Conservation (phyloP, 352 stramenopile species). For the Phytophthora uliginosa region DNA sequence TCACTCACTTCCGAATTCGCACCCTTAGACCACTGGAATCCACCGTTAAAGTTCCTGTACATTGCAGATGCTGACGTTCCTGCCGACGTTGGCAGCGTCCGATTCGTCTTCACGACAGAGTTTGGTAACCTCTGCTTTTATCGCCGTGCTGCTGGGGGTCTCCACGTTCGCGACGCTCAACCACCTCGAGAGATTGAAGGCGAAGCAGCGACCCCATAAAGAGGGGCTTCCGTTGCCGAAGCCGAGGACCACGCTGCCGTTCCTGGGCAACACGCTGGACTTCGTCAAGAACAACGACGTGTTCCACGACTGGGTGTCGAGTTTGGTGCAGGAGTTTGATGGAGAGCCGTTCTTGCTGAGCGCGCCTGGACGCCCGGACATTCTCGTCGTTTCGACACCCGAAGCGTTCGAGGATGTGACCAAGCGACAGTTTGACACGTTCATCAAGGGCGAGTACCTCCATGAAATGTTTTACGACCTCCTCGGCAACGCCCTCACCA, state of each 20-base stretch:
- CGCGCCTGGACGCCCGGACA: slow-evolving; percentile 23
- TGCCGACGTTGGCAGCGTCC: background rate
- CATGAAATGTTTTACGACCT: slow-evolving; percentile 34
- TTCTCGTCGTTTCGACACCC: slow-evolving; percentile 33
- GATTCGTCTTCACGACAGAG: background rate
- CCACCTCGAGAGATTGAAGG: background rate
- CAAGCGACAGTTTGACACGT: slow-evolving; percentile 44
- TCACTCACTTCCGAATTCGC: background rate
- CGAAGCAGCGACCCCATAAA: background rate
- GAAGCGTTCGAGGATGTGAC: slow-evolving; percentile 47
- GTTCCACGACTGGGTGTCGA: slow-evolving; percentile 38
- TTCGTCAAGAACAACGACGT: slow-evolving; percentile 24
- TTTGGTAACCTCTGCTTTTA: background rate
- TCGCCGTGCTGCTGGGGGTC: background rate
- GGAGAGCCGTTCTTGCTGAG: slow-evolving; percentile 25
- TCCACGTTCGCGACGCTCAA: background rate
- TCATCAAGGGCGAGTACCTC: slow-evolving; percentile 40
- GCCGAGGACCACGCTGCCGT: slow-evolving; percentile 34
- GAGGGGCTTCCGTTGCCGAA: background rate
- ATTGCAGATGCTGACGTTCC: background rate
- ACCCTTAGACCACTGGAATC: background rate
- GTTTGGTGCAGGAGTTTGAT: slow-evolving; percentile 16
- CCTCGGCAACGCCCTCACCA: slow-evolving; percentile 34
- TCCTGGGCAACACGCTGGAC: slow-evolving; percentile 43
- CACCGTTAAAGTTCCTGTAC: background rate